phyloP scores from a whole-genome alignment of 495 filamentous ascomycete species.

The Lasiosphaeris hirsuta region DNA sequence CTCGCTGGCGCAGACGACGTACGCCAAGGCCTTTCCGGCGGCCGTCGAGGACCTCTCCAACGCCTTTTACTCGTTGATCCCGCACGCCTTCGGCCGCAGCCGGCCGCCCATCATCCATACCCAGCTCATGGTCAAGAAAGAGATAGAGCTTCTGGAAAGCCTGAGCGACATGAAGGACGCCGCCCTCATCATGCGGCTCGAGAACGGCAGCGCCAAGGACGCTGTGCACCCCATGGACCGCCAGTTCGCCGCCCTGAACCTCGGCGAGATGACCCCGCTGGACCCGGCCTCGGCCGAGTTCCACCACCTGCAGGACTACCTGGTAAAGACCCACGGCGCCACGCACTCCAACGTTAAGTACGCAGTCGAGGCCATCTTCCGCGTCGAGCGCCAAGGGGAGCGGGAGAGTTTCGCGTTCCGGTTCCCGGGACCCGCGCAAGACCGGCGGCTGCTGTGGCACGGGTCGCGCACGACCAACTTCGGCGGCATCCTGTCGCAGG shows the following conservation, averaged over 20 bases:
- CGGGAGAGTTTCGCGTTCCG: too few relatives aligned
- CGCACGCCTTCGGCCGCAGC: slow-evolving; percentile 73
- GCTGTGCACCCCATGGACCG: slow-evolving; percentile 62
- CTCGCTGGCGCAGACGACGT: slow-evolving; percentile 32
- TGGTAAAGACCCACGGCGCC: slow-evolving; percentile 59
- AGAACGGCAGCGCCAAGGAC: slow-evolving; percentile 41
- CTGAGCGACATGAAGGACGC: slow-evolving; percentile 81
- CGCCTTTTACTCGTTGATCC: slow-evolving; percentile 75
- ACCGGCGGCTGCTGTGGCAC: slow-evolving; percentile 81
- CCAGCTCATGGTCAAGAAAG: slow-evolving; percentile 58
- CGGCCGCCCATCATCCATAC: slow-evolving; percentile 62
- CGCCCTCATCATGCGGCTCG: slow-evolving; percentile 68
- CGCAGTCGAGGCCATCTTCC: slow-evolving; percentile 72
- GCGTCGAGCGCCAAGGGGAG: slow-evolving; percentile 75
- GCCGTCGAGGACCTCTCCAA: slow-evolving; percentile 65
- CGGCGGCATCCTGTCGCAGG: slow-evolving; percentile 78
- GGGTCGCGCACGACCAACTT: slow-evolving; percentile 77
- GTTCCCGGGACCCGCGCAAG: too few relatives aligned
- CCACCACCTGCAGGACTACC: slow-evolving; percentile 58
- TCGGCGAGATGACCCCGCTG: slow-evolving; percentile 74
- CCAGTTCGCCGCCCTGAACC: slow-evolving; percentile 64
- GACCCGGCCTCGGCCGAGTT: slow-evolving; percentile 59
- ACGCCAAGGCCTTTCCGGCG: slow-evolving; percentile 4
- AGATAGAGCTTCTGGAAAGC: slow-evolving; percentile 73
- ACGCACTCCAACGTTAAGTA: slow-evolving; percentile 57